phyloP scores from a whole-genome alignment of 1,284 basidiomycete species.

The Fomitopsis betulina region DNA sequence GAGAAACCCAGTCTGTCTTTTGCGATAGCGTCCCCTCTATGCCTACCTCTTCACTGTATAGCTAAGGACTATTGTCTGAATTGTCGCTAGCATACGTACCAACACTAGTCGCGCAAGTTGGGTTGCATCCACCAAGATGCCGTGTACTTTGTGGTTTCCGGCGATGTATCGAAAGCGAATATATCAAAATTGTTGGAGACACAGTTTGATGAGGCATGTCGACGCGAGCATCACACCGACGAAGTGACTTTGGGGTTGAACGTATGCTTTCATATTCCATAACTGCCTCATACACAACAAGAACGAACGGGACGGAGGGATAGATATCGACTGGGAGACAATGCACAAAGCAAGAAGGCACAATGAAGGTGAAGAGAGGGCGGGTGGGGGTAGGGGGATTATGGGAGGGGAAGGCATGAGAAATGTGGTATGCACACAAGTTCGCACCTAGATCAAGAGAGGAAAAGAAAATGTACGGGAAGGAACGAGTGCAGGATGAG shows the following conservation, averaged over 20 bases:
- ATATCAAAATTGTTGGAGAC: background rate
- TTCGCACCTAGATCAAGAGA: conserved; percentile 4
- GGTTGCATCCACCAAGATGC: background rate
- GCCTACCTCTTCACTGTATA: background rate
- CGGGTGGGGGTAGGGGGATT: conserved; percentile 13
- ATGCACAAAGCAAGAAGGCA: conserved; percentile 18
- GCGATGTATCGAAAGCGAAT: conserved; percentile 1
- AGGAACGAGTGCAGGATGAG: conserved; percentile 5
- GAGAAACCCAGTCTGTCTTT: background rate
- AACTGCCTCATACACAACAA: conserved; percentile 18
- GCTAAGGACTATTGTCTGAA: background rate
- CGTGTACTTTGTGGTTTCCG: background rate
- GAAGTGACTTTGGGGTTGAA: background rate
- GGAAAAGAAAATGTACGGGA: background rate
- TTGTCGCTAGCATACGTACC: background rate
- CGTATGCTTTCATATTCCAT: conserved; percentile 9
- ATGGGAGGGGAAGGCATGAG: conserved; percentile 13
- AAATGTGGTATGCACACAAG: background rate
- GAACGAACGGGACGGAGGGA: conserved; percentile 4
- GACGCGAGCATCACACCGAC: background rate
- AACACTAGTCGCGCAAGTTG: background rate
- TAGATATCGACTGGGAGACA: conserved; percentile 3
- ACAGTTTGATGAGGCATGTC: background rate
- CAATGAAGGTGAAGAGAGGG: conserved; percentile 22
- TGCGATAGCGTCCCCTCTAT: background rate